phyloP scores from a whole-genome alignment of 2,329 filamentous ascomycete genomes.

The Hypoxylon sp. region DNA sequence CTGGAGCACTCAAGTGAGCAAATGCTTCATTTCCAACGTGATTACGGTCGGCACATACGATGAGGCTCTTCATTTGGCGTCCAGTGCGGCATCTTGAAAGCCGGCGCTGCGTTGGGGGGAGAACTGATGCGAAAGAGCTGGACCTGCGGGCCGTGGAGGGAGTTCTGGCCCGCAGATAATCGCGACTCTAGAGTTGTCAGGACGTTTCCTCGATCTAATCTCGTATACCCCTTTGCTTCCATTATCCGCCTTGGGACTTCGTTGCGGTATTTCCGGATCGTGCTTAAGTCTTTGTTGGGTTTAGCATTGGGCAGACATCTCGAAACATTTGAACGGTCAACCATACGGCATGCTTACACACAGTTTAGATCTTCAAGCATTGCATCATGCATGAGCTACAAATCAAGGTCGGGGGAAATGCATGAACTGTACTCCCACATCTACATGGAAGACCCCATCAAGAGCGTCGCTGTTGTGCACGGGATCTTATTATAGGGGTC shows the following conservation, averaged over 20 bases:
- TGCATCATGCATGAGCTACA: slow-evolving; percentile 11
- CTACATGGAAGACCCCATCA: slow-evolving; percentile 7
- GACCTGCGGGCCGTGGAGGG: slow-evolving; percentile 21
- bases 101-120: slow-evolving; percentile 2
- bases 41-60: slow-evolving; percentile 7
- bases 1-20: slow-evolving; percentile 12
- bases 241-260: slow-evolving; percentile 17
- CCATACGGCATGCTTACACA: slow-evolving; percentile 1
- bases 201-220: slow-evolving; percentile 26
- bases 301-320: background rate
- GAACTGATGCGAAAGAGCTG: slow-evolving; percentile 35
- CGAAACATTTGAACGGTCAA: background rate
- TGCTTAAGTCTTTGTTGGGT: background rate
- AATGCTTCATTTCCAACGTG: background rate
- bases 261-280: background rate
- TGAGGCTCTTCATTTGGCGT: background rate
- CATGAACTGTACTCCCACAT: slow-evolving; percentile 10
- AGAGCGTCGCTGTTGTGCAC: background rate
- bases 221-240: slow-evolving; percentile 29
- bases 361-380: background rate
- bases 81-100: slow-evolving; percentile 7
- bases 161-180: slow-evolving; percentile 9
- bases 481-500: background rate
- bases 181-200: slow-evolving; percentile 27
- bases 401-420: slow-evolving; percentile 16